Percentiles rank a stretch among this genome's conserved stretches.
phyloP scores from a whole-genome alignment of 805 yeast species.

The Kurtzmaniella cleridarum region DNA sequence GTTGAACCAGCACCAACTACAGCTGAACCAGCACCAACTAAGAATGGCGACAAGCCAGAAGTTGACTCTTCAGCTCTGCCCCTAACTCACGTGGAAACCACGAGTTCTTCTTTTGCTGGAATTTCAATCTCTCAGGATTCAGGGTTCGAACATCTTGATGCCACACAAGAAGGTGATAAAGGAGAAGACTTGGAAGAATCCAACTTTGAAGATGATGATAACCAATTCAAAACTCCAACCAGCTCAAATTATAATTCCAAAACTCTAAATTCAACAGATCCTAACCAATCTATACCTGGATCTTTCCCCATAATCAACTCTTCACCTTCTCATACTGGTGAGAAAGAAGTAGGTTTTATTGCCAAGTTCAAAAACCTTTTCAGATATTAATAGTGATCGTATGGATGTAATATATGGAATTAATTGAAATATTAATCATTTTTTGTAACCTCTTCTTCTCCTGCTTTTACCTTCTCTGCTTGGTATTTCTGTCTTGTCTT shows the following conservation, averaged over 20 bases:
- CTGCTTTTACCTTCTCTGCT: no score
- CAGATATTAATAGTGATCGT: slow-evolving; percentile 14
- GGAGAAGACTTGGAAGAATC: slow-evolving; percentile 1
- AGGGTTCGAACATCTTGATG: slow-evolving; percentile 10
- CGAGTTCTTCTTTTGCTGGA: slow-evolving; percentile 33
- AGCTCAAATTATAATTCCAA: slow-evolving; percentile 13
- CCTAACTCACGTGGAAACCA: slow-evolving; percentile 22
- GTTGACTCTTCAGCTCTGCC: slow-evolving; percentile 2
- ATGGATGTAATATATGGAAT: no score
- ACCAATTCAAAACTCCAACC: slow-evolving; percentile 19
- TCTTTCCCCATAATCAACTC: neutral
- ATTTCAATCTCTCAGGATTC: slow-evolving; percentile 22
- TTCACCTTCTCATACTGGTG: slow-evolving; percentile 1
- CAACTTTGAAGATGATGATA: slow-evolving; percentile 10
- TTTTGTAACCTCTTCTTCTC: no score
- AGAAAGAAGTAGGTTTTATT: slow-evolving; percentile 21
- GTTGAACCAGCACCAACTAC: slow-evolving; percentile 5
- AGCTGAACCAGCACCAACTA: slow-evolving; percentile 5
- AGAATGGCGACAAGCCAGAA: slow-evolving; percentile 1
- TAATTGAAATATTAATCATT: no score
- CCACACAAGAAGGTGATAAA: slow-evolving; percentile 5
- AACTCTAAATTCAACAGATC: slow-evolving; percentile 5
- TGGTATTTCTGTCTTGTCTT: no score
- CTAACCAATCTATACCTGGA: neutral
- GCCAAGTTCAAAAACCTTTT: slow-evolving; percentile 29